These are phyloP conservation scores for Neospora caninum DNA, from an alignment of 169 alveolate species.

Conservation along the genomic window DNA sequence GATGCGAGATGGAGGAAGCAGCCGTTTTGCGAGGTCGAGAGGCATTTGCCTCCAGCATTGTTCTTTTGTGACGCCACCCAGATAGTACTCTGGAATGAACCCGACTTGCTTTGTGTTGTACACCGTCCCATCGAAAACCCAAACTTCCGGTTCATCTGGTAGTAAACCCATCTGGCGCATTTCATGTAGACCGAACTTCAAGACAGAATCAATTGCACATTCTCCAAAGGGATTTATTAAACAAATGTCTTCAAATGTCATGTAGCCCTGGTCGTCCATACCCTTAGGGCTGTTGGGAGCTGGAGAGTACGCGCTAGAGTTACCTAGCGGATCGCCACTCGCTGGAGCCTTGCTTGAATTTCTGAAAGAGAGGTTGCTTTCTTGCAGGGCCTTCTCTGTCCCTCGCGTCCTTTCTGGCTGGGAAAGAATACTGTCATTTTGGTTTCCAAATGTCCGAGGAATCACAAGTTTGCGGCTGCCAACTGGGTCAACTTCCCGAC, in stretches of 20 bases:
- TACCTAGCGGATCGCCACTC: background rate
- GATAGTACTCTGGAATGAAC: conserved; percentile 76
- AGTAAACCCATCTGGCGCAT: conserved; percentile 69
- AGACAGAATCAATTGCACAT: conserved; percentile 73
- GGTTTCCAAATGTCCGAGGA: conserved; percentile 65
- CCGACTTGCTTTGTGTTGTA: conserved; percentile 76
- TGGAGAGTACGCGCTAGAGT: background rate
- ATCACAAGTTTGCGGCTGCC: conserved; percentile 75
- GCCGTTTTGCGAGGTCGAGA: conserved; percentile 66
- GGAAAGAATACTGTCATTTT: conserved; percentile 41
- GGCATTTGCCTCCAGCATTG: conserved; percentile 77
- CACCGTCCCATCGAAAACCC: conserved; percentile 76
- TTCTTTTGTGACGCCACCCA: conserved; percentile 72
- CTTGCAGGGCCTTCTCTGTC: background rate
- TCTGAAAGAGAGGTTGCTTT: background rate
- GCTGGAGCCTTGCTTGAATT: background rate
- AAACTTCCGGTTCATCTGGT: conserved; percentile 75
- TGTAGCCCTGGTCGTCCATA: conserved; percentile 66
- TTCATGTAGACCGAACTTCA: conserved; percentile 72
- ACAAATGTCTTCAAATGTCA: conserved; percentile 77
- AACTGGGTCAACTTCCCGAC: conserved; percentile 78
- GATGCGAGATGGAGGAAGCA: conserved; percentile 67
- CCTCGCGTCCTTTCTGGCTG: background rate
- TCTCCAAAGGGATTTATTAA: conserved; percentile 74
- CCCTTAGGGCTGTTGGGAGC: conserved; percentile 27